These are phyloP conservation scores for Centella asiatica DNA, from an alignment of 129 eudicot genomes.

Conservation along the genomic window DNA sequence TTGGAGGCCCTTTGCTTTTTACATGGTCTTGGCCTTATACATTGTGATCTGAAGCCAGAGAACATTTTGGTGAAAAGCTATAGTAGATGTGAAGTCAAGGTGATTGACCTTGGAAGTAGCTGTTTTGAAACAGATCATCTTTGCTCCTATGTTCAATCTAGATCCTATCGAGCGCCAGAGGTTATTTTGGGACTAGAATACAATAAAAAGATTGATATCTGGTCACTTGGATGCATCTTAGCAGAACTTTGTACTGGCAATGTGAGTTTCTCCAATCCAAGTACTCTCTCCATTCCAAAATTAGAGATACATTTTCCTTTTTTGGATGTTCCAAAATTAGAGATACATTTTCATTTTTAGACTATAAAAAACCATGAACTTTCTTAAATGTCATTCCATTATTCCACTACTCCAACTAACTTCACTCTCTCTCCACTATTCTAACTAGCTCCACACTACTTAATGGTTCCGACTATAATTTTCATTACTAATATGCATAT, in stretches of 20 bases:
- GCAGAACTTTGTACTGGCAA: conserved; percentile 99
- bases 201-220: conserved; percentile 85
- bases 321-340: too few relatives aligned
- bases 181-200: conserved; percentile 91
- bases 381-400: too few relatives aligned
- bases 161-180: conserved; percentile 99
- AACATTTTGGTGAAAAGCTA: conserved; percentile 96
- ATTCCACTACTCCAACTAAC: too few relatives aligned
- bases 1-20: conserved; percentile 93
- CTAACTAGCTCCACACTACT: too few relatives aligned
- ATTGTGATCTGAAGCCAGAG: conserved; percentile 98
- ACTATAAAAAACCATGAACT: too few relatives aligned
- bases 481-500: too few relatives aligned
- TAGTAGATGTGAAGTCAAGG: conserved; percentile 99
- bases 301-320: too few relatives aligned
- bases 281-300: too few relatives aligned
- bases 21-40: conserved; percentile 94
- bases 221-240: conserved; percentile 99
- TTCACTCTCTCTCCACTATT: too few relatives aligned
- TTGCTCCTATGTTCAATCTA: conserved; percentile 95
- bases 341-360: too few relatives aligned
- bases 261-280: conserved; percentile 41
- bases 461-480: too few relatives aligned
- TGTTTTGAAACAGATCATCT: conserved; percentile 98
- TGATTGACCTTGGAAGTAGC: conserved; percentile 97